Conservation (phyloP, 495 filamentous ascomycete species). For the Chaetomium tenue region DNA sequence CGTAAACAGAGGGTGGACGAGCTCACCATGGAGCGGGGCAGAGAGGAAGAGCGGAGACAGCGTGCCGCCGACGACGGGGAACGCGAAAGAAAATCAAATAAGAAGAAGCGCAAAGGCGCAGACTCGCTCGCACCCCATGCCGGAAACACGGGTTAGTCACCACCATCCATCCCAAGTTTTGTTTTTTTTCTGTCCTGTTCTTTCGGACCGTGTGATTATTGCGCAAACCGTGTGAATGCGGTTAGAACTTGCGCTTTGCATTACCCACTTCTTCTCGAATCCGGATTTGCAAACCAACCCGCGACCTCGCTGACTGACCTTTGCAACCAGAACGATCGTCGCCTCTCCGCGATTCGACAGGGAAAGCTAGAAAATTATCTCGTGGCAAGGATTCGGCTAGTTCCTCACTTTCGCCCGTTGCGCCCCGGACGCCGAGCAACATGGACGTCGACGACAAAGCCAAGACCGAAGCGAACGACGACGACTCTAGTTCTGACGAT, state of each 20-base stretch:
- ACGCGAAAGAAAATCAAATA: slow-evolving; percentile 51
- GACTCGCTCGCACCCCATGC: slow-evolving; percentile 63
- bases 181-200: not conserved
- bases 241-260: slow-evolving; percentile 4
- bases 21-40: slow-evolving; percentile 42
- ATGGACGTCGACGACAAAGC: slow-evolving; percentile 53
- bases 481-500: slow-evolving; percentile 64
- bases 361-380: slow-evolving; percentile 48
- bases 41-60: slow-evolving; percentile 42
- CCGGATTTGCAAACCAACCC: not conserved
- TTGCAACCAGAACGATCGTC: slow-evolving; percentile 45
- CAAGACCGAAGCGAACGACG: slow-evolving; percentile 49
- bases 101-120: slow-evolving; percentile 58
- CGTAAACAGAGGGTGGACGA: slow-evolving; percentile 59
- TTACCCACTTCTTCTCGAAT: slow-evolving; percentile 8
- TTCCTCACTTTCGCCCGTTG: slow-evolving; percentile 62
- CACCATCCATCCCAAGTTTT: not conserved
- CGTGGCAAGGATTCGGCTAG: slow-evolving; percentile 59
- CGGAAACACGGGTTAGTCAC: slow-evolving; percentile 60
- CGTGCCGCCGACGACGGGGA: slow-evolving; percentile 47
- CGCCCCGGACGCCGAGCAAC: slow-evolving; percentile 47
- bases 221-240: slow-evolving; percentile 1
- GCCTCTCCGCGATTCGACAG: slow-evolving; percentile 40
- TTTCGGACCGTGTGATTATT: not conserved
- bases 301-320: slow-evolving; percentile 10